Evolutionary conservation across 179 eudicot species (phyloP).

Genomic region (Kewa caespitosa): DNA sequence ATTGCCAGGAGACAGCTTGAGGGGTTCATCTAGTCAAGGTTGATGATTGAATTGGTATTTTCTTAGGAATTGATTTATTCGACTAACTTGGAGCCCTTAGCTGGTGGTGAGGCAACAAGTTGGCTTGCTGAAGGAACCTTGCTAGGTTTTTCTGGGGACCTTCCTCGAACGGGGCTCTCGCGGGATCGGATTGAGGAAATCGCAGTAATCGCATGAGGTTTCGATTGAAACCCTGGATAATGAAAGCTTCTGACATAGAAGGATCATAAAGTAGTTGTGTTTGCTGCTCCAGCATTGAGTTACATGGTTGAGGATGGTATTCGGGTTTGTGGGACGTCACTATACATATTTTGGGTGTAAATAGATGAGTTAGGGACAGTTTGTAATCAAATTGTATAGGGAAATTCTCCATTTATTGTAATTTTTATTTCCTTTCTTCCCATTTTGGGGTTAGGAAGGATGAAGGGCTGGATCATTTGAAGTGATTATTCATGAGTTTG

Average conservation of each 20-base stretch:
- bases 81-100: slow-evolving; percentile 22
- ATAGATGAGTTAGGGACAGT: slow-evolving; percentile 32
- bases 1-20: slow-evolving; percentile 73
- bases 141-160: slow-evolving; percentile 20
- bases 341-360: slow-evolving; percentile 30
- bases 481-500: slow-evolving; percentile 19
- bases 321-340: slow-evolving; percentile 15
- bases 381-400: slow-evolving; percentile 35
- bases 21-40: slow-evolving; percentile 53
- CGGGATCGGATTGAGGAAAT: slow-evolving; percentile 21
- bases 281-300: slow-evolving; percentile 10
- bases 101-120: slow-evolving; percentile 17
- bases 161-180: slow-evolving; percentile 31
- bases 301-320: slow-evolving; percentile 4
- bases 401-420: neutral
- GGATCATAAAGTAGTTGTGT: slow-evolving; percentile 8
- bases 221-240: slow-evolving; percentile 9
- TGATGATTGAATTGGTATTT: slow-evolving; percentile 35
- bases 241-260: slow-evolving; percentile 12
- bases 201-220: slow-evolving; percentile 4
- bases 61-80: slow-evolving; percentile 10
- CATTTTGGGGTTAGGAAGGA: slow-evolving; percentile 21
- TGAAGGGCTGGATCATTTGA: slow-evolving; percentile 20
- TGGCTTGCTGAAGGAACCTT: slow-evolving; percentile 10
- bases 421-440: slow-evolving; percentile 11